Percentiles rank a stretch among this genome's conserved stretches.
phyloP scores from a whole-genome alignment of 305 asterid species.

The Solanum hybrid region DNA sequence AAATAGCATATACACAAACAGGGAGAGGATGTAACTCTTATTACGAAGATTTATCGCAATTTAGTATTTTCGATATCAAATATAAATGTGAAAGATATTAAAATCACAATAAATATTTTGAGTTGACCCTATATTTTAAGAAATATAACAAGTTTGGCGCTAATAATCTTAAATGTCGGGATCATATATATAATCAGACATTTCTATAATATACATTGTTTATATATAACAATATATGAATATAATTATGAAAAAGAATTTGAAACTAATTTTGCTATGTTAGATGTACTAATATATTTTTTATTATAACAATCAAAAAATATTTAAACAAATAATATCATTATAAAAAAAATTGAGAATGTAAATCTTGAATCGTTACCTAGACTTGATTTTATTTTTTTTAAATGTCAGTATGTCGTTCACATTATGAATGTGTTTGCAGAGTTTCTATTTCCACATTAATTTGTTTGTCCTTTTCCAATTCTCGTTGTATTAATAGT shows the following conservation, averaged over 20 bases:
- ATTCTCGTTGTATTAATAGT: not conserved
- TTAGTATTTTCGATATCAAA: no score
- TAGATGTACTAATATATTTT: not conserved
- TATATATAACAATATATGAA: not conserved
- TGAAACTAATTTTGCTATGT: not conserved
- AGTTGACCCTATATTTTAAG: no score
- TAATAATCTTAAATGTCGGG: no score
- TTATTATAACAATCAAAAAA: not conserved
- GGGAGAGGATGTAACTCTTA: no score
- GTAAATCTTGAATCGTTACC: not conserved
- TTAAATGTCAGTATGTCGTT: not conserved
- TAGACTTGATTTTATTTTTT: no score
- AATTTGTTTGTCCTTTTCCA: not conserved
- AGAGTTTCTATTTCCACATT: not conserved
- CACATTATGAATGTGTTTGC: not conserved
- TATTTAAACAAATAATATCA: not conserved
- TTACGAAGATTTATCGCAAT: no score
- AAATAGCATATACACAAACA: no score
- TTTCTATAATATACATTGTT: no score
- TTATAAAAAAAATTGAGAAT: not conserved
- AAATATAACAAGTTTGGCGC: no score
- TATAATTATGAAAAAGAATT: not conserved
- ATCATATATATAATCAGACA: no score
- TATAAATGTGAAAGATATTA: no score
- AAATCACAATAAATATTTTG: no score